Evolutionary conservation across 768 basidiomycete species (phyloP).

Genomic region (Hygrophoropsis aurantiaca): DNA sequence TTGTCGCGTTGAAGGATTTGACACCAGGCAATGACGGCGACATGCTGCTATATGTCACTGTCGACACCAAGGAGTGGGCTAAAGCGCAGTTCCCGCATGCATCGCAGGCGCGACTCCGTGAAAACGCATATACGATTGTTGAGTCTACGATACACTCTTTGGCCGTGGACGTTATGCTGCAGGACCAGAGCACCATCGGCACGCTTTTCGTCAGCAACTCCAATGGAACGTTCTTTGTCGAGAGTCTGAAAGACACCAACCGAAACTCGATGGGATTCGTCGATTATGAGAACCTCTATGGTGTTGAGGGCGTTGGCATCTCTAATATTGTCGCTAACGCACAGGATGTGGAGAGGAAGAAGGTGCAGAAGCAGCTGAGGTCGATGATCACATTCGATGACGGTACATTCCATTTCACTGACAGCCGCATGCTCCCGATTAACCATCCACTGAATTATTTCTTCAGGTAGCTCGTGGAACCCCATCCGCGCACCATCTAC

Average conservation of each 20-base stretch:
- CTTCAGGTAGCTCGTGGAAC: constrained; percentile 69
- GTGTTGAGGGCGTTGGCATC: constrained; percentile 87
- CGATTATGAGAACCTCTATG: constrained; percentile 87
- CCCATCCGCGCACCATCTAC: constrained; percentile 56
- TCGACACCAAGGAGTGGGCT: constrained; percentile 83
- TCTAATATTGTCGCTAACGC: constrained; percentile 87
- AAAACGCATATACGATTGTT: constrained; percentile 95
- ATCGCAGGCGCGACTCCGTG: constrained; percentile 70
- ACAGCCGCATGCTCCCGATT: too few relatives aligned
- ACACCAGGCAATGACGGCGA: constrained; percentile 55
- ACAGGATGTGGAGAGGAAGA: constrained; percentile 75
- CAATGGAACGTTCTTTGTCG: constrained; percentile 93
- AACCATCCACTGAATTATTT: too few relatives aligned
- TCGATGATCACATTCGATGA: constrained; percentile 91
- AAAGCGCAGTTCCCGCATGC: constrained; percentile 93
- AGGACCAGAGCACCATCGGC: constrained; percentile 65
- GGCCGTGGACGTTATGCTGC: constrained; percentile 88
- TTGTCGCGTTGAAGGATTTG: constrained; percentile 83
- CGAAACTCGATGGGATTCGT: constrained; percentile 86
- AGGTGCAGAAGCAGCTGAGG: constrained; percentile 69
- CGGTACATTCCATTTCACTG: too few relatives aligned
- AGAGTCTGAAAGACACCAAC: constrained; percentile 90
- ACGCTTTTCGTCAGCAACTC: constrained; percentile 95
- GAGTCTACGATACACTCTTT: constrained; percentile 93
- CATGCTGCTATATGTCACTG: constrained; percentile 83